These are phyloP conservation scores for Alternaria infectoria DNA, from an alignment of 2,329 filamentous ascomycete genomes.

Conservation along the genomic window DNA sequence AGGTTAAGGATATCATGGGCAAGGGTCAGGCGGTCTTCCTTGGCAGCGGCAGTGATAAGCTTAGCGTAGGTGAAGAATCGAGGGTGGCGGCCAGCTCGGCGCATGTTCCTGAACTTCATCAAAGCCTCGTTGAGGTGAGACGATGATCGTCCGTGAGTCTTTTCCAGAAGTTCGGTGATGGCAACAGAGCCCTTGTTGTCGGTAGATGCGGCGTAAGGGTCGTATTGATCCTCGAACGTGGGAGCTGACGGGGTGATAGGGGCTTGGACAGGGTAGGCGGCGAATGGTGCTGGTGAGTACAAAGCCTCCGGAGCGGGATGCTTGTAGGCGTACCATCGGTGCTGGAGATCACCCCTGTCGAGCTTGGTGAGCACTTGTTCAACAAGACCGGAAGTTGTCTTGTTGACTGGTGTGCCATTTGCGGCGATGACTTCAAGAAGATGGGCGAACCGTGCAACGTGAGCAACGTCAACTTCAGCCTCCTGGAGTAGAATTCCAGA, in stretches of 20 bases:
- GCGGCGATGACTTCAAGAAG: conserved; percentile 65
- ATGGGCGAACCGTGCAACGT: conserved; percentile 66
- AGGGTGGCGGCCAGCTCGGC: conserved; percentile 86
- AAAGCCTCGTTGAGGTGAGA: conserved; percentile 81
- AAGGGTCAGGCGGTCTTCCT: conserved; percentile 79
- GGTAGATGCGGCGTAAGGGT: conserved; percentile 87
- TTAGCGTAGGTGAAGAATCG: conserved; percentile 97
- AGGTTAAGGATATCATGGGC: conserved; percentile 88
- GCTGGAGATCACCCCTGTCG: conserved; percentile 55
- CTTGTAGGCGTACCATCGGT: conserved; percentile 66
- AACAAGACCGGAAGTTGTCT: conserved; percentile 62
- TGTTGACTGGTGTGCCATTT: conserved; percentile 60
- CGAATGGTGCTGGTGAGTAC: conserved; percentile 58
- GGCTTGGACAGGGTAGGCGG: conserved; percentile 57
- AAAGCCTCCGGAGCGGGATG: conserved; percentile 53
- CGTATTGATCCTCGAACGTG: conserved; percentile 80
- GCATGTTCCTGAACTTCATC: conserved; percentile 87
- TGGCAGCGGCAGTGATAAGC: conserved; percentile 87
- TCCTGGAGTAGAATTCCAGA: conserved; percentile 56
- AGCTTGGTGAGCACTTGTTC: conserved; percentile 65
- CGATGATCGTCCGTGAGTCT: conserved; percentile 73
- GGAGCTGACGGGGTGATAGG: conserved; percentile 61
- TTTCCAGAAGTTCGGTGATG: conserved; percentile 90
- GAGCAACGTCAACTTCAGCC: conserved; percentile 60
- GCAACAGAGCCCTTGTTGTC: conserved; percentile 92